These are phyloP conservation scores for Gloeopeniophorella convolvens DNA, from an alignment of 768 basidiomycete genomes.

Conservation along the genomic window DNA sequence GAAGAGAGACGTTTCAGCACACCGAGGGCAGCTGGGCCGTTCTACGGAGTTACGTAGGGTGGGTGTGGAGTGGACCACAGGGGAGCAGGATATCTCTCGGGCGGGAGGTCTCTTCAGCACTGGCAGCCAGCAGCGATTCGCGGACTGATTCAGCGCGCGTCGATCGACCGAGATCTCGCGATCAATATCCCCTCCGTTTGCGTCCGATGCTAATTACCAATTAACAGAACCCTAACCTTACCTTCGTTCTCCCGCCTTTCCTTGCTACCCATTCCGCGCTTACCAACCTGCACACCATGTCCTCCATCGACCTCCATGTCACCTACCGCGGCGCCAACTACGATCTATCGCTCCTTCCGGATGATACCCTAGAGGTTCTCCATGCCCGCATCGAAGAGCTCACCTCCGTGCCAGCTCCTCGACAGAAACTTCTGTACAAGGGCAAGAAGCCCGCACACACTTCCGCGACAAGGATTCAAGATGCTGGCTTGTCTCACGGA, in stretches of 20 bases:
- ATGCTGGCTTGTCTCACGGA: slow-evolving; percentile 58
- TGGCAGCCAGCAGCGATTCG: no score
- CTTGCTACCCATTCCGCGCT: no score
- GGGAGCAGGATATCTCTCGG: no score
- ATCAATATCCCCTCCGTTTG: background rate
- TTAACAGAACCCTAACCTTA: no score
- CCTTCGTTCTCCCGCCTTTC: no score
- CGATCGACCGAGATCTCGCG: slow-evolving; percentile 4
- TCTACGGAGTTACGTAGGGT: no score
- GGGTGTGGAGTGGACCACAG: no score
- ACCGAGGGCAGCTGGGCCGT: no score
- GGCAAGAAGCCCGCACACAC: slow-evolving; percentile 45
- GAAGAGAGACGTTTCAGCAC: no score
- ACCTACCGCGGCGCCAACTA: slow-evolving; percentile 4
- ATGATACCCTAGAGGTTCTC: slow-evolving; percentile 42
- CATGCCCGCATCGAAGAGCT: slow-evolving; percentile 51
- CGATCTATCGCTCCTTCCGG: slow-evolving; percentile 1
- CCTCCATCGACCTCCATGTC: background rate
- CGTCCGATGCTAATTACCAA: slow-evolving; percentile 10
- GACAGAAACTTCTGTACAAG: slow-evolving; percentile 70
- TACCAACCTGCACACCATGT: background rate
- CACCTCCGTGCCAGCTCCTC: slow-evolving; percentile 54
- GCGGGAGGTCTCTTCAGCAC: no score
- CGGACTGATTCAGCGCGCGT: background rate
- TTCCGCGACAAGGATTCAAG: slow-evolving; percentile 26